A percentile compares a stretch with the other conserved stretches of the same genome.
phyloP scores from a whole-genome alignment of 2,329 filamentous ascomycete species.

The Coleophoma cylindrospora region DNA sequence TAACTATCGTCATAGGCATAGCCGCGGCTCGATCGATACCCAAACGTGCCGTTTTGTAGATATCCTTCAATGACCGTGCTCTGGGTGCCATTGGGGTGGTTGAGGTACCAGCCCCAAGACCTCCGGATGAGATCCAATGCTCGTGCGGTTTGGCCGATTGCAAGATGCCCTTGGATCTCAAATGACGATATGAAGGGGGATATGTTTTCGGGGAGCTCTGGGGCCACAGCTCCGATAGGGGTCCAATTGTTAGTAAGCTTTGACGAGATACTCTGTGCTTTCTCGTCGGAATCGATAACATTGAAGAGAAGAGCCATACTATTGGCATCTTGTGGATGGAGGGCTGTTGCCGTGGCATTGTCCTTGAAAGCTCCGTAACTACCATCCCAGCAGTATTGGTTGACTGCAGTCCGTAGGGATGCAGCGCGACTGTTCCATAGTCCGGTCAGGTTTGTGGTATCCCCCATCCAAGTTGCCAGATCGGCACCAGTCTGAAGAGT shows the following conservation, averaged over 20 bases:
- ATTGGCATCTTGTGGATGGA: conserved; percentile 55
- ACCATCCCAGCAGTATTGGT: conserved; percentile 39
- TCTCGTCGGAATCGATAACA: background rate
- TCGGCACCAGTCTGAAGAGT: conserved; percentile 40
- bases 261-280: conserved; percentile 35
- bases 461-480: conserved; percentile 35
- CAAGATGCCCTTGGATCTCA: conserved; percentile 50
- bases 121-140: conserved; percentile 47
- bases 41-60: conserved; percentile 45
- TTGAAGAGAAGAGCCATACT: conserved; percentile 37
- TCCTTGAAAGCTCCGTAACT: conserved; percentile 34
- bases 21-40: conserved; percentile 45
- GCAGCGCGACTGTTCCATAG: conserved; percentile 25
- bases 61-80: conserved; percentile 54
- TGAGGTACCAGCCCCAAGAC: conserved; percentile 54
- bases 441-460: conserved; percentile 31
- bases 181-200: conserved; percentile 52
- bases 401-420: conserved; percentile 24
- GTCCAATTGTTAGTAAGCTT: conserved; percentile 46
- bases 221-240: conserved; percentile 44
- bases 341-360: conserved; percentile 44
- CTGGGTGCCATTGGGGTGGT: conserved; percentile 48
- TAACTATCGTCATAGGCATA: conserved; percentile 41
- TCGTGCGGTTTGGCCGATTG: conserved; percentile 37
- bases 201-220: conserved; percentile 50